Evolutionary conservation across 2,329 filamentous ascomycete genomes (phyloP).

Genomic region (Teratosphaeriaceae sp.): DNA sequence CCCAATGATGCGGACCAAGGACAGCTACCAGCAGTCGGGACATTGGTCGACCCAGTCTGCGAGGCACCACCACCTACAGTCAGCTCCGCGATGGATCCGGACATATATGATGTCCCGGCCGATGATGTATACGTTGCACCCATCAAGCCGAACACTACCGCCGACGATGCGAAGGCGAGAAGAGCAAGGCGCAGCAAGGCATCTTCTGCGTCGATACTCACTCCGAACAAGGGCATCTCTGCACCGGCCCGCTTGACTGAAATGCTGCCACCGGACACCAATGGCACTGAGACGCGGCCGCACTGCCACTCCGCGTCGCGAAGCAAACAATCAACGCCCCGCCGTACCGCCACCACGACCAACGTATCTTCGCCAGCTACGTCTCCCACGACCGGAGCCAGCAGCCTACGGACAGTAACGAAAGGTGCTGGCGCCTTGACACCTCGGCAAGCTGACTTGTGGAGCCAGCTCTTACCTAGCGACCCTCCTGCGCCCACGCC

Average conservation of each 20-base stretch:
- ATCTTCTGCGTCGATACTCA: constrained; percentile 8
- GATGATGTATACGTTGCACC: background rate
- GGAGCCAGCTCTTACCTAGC: constrained; percentile 22
- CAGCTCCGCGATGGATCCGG: background rate
- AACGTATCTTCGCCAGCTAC: constrained; percentile 4
- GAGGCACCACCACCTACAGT: background rate
- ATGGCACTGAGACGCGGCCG: constrained; percentile 12
- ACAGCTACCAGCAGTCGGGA: background rate
- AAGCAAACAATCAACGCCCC: constrained; percentile 17
- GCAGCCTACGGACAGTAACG: constrained; percentile 8
- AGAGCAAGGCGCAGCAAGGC: constrained; percentile 11
- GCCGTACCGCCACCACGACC: constrained; percentile 7
- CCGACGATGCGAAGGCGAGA: background rate
- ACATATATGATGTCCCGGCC: constrained; percentile 1
- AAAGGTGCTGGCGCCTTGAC: constrained; percentile 15
- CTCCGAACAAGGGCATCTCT: constrained; percentile 20
- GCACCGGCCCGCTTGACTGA: constrained; percentile 24
- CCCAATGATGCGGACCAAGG: background rate
- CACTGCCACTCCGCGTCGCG: constrained; percentile 13
- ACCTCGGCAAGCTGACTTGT: constrained; percentile 27
- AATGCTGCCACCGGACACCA: constrained; percentile 22
- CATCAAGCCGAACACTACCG: background rate
- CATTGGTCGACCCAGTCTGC: background rate
- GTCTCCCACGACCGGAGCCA: constrained; percentile 1
- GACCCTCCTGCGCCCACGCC: constrained; percentile 17